Percentiles rank a stretch among this genome's conserved stretches.
These are phyloP conservation scores for Epicoccum sorghinum DNA, from an alignment of 2,329 filamentous ascomycete genomes.

Conservation along the genomic window DNA sequence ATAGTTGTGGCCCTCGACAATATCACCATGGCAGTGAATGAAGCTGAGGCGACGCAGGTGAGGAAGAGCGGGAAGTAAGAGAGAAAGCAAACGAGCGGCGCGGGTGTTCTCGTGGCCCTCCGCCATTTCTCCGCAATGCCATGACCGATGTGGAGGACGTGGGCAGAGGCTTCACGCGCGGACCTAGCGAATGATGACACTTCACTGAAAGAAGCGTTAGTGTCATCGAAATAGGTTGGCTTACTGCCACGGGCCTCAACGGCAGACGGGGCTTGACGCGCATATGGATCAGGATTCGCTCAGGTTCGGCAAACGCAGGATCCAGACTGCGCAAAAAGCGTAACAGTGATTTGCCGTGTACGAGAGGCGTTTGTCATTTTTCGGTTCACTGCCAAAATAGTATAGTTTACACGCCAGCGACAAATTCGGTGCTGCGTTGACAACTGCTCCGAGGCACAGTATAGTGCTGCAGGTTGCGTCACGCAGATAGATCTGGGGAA, in stretches of 20 bases:
- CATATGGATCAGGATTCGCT: conserved; percentile 18
- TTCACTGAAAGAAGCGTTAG: conserved; percentile 23
- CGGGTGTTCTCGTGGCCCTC: conserved; percentile 27
- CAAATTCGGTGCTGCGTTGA: neutral
- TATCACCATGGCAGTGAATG: conserved; percentile 28
- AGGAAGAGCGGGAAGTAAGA: conserved; percentile 9
- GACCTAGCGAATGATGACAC: conserved; percentile 21
- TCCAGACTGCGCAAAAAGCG: conserved; percentile 13
- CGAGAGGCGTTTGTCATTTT: conserved; percentile 7
- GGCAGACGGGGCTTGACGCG: conserved; percentile 15
- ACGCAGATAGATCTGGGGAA: too few relatives aligned
- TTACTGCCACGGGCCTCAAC: conserved; percentile 17
- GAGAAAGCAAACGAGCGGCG: conserved; percentile 17
- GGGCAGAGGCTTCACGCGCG: conserved; percentile 26
- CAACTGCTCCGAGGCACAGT: neutral
- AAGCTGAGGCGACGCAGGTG: conserved; percentile 1
- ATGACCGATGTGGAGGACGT: conserved; percentile 33
- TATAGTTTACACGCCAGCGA: conserved; percentile 1
- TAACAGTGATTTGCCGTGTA: conserved; percentile 11
- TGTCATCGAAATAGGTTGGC: conserved; percentile 18
- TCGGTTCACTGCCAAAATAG: neutral
- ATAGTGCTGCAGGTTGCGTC: too few relatives aligned
- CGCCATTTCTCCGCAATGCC: conserved; percentile 40
- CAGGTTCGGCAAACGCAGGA: conserved; percentile 14
- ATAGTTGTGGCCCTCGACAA: conserved; percentile 18